Evolutionary conservation across 2,329 filamentous ascomycete genomes (phyloP), one percentile per base, ranked within the genome.

Genomic region (Fonsecaea nubica): DNA sequence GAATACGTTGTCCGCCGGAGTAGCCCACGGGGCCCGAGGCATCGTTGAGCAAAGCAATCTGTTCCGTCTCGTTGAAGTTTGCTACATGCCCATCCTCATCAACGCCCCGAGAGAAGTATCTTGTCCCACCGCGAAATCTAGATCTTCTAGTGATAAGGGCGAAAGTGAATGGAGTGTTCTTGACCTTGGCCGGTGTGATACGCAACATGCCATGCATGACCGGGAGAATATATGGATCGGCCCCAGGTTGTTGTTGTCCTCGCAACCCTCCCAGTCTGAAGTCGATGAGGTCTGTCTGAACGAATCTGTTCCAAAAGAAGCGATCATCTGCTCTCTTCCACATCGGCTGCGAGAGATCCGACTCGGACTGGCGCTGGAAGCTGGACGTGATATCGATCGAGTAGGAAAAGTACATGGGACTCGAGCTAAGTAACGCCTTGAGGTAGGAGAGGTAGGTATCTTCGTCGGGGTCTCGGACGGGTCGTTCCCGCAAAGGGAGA

Each of bases 11-110:
- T 72, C 90, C 90, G 61, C 92, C 91, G 58, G 90, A 90, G 78
- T 92, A 97, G 6, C 93, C 93, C 48, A 91, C 89, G 52, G 95
- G 80, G 64, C 88, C 88, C 3, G 85, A 85, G 56, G 86, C 85
- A 78, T 98, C 95, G 74, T 98, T 98, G 72, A 98, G 80, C 42
- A 99, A 88, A 67, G 97, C 85, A 38, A 95, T 84, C 77, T 99
- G 95, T 77, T 99, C 95, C 0, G 95, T 98, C 83, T 99, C 95
- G 76, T 99, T 99, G 85, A 94, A 99, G 78, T 99, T 99, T 71
- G 95, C 92, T n/a, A 95, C 95, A 77, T 98, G 89, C 30, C 95
- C 95, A 68, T 95, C 85, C 71, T 97, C 93, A 76, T 99, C 94
- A 55, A 98, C 88, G 59, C 95, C 95, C 71, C 95, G 89, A 1